Conservation (phyloP, 345 rosid species). For the Brassica incana region DNA sequence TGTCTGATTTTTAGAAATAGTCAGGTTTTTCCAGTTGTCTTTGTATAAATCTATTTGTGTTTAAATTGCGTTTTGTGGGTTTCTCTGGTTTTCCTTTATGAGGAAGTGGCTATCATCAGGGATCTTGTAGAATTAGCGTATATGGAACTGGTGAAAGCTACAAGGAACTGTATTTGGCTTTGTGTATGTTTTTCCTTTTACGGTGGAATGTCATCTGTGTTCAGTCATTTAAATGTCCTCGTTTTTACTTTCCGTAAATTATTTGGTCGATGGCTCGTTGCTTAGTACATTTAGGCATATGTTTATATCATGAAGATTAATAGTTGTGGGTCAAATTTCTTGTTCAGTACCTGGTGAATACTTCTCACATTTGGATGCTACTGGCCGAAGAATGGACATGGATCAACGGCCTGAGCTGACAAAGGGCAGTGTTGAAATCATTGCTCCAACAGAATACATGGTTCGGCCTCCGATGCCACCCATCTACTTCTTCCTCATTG, state of each 20-base stretch:
- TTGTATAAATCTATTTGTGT: conserved; percentile 3
- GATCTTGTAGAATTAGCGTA: conserved; percentile 10
- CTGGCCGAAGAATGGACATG: conserved; percentile 85
- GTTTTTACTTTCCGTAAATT: neutral
- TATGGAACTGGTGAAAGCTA: conserved; percentile 13
- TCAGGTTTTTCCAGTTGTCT: neutral
- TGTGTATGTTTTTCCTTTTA: neutral
- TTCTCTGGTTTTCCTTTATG: neutral
- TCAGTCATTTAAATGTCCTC: neutral
- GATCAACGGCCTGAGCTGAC: conserved; percentile 96
- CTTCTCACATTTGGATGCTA: conserved; percentile 88
- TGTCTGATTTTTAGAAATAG: neutral
- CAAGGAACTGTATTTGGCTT: conserved; percentile 6
- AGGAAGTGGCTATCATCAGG: neutral
- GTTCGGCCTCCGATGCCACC: conserved; percentile 99
- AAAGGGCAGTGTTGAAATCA: conserved; percentile 90
- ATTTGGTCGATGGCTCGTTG: neutral
- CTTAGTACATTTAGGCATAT: conserved; percentile 2
- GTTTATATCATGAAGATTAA: neutral
- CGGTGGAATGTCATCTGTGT: neutral
- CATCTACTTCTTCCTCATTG: conserved; percentile 89
- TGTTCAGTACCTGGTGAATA: conserved; percentile 91
- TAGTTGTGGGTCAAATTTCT: conserved; percentile 23
- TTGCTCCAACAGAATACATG: conserved; percentile 99
- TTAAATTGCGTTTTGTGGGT: neutral